phyloP scores from a whole-genome alignment of 139 green algal genomes.

The Chlorella sp. region DNA sequence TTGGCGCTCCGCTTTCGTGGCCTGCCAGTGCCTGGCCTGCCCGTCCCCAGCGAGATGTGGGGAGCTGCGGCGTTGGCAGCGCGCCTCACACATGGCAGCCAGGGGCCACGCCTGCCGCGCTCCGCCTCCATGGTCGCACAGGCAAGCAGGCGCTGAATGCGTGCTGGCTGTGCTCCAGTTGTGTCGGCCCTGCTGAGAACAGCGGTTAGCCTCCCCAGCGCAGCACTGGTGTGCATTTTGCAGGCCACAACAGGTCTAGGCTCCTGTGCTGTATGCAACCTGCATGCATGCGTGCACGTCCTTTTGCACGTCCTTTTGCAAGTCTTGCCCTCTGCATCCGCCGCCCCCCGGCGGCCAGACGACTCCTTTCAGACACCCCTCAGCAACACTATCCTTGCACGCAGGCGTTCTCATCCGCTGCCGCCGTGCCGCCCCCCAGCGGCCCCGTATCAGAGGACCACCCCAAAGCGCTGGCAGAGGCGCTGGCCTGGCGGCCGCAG shows the following conservation, averaged over 20 bases:
- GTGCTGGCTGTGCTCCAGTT: too few species aligned
- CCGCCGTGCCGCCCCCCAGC: background rate
- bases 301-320: too few species aligned
- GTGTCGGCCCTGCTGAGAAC: too few species aligned
- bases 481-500: constrained; percentile 40
- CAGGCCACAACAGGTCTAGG: too few species aligned
- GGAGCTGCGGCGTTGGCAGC: constrained; percentile 27
- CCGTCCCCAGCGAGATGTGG: constrained; percentile 44
- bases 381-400: background rate
- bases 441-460: constrained; percentile 27
- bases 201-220: too few species aligned
- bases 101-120: background rate
- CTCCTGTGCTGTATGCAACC: too few species aligned
- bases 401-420: constrained; percentile 19
- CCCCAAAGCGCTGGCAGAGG: constrained; percentile 42
- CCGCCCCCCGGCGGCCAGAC: too few species aligned
- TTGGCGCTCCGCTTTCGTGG: constrained; percentile 4
- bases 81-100: constrained; percentile 1
- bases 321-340: background rate
- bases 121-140: constrained; percentile 3
- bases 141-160: background rate
- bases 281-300: too few species aligned
- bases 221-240: too few species aligned
- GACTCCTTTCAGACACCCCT: background rate
- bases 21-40: constrained; percentile 3